Percentiles rank a stretch among this genome's conserved stretches.
These are phyloP conservation scores for Populus deltoides DNA, from an alignment of 345 rosid species.

Conservation along the genomic window DNA sequence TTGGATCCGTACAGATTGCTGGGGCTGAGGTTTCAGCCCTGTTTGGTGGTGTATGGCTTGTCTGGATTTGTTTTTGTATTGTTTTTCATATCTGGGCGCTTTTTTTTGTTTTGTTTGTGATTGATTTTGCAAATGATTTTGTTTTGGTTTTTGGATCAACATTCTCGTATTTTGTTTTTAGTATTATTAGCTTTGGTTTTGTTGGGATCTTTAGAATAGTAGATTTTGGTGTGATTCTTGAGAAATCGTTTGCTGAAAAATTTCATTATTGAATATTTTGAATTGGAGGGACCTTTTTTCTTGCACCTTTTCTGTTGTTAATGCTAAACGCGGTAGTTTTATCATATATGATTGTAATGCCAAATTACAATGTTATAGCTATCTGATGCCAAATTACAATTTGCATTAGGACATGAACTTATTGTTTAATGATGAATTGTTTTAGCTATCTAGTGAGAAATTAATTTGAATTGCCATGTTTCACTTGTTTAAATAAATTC, in stretches of 20 bases:
- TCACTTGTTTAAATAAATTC: background rate
- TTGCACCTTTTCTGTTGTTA: background rate
- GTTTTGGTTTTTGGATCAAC: conserved; percentile 8
- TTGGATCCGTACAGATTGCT: conserved; percentile 22
- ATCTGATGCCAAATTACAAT: too few species aligned
- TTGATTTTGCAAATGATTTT: background rate
- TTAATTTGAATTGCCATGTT: background rate
- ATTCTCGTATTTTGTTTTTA: conserved; percentile 10
- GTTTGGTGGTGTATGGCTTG: conserved; percentile 11
- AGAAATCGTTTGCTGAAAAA: background rate
- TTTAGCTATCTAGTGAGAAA: background rate
- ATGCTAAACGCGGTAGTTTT: background rate
- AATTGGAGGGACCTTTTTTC: background rate
- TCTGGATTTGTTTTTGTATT: conserved; percentile 1
- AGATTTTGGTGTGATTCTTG: background rate
- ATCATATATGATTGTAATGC: background rate
- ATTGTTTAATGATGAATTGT: background rate
- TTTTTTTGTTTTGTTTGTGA: background rate
- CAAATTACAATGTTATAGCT: too few species aligned
- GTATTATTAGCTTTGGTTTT: background rate
- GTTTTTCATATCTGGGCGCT: background rate
- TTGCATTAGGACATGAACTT: background rate
- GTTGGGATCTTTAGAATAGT: background rate
- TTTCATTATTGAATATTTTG: background rate
- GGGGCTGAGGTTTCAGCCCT: conserved; percentile 14